Evolutionary conservation across 2,329 filamentous ascomycete genomes (phyloP), one percentile per base, ranked within the genome.

Genomic region (Drechslerella dactyloides): DNA sequence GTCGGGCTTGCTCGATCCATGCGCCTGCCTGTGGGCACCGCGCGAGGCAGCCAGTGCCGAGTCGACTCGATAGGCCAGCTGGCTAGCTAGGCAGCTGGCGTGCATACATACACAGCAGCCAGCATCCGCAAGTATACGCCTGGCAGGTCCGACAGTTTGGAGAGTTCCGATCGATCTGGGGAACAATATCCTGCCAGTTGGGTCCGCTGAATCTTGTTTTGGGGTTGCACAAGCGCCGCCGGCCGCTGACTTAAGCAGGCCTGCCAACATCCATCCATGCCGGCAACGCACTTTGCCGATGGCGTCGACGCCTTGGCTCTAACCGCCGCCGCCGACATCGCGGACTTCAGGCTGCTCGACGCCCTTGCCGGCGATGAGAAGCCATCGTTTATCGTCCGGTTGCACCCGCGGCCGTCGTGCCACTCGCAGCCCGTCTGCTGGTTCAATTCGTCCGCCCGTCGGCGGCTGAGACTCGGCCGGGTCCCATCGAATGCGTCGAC

Each of bases 321-420:
- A n/a, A n/a, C 24, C 24, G 46, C 42, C 4, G 15, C 44, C 46
- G 27, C 23, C n/a, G 61, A 37, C 35, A 42, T 70, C 48, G 50
- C 53, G 24, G 59, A 60, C 13, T 30, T 60, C 27, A 56, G 35
- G 27, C 21, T 70, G 27, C 37, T 70, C 33, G 59, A 63, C 50
- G 54, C 55, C 19, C 37, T 70, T 10, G 48, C 59, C 17, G 54
- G 10, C 5, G 66, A 70, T 37, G 46, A 50, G 11, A 64, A 64
- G 48, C 66, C 66, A 8, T 59, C 54, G 1, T 64, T 70, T 33
- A 4, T 64, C 23, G 65, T 51, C 8, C 59, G 44, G n/a, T 59
- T 48, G 7, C 48, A 54, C 17, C 59, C 55, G 13, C 51, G 40
- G 7, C 54, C 59, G 21, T 27, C 53, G 5, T 51, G 48, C 19